Evolutionary conservation across 192 early-diverging fungal genomes (phyloP), one percentile per base, ranked within the genome.

Genomic region (Rhizoclosmatium globosum): DNA sequence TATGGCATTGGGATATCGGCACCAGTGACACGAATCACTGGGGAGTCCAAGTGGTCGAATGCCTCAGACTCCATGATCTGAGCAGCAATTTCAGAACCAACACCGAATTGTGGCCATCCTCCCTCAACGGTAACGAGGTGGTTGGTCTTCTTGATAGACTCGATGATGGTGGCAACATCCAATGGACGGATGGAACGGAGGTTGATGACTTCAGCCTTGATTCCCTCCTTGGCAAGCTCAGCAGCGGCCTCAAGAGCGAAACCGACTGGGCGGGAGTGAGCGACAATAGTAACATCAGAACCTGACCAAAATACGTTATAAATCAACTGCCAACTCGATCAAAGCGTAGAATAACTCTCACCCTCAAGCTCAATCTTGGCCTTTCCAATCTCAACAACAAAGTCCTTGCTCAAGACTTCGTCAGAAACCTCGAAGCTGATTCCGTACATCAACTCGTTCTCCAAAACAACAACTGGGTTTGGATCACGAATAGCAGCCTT

Each of bases 401-500:
- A 96, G 88, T 97, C 94, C 71, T 91, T 86, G 70, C 76, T 77
- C 79, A 91, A 81, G 9, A 92, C 91, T 74, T 92, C 95, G 62
- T 93, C 88, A 58, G 90, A 91, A 77, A 95, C 90, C 47, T 94
- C 91, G 89, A 95, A 99, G 73, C 89, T 89, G 60, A 91, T 80
- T 76, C 98, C 98, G 85, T 99, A 99, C 94, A 97, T 94, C 69
- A 99, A 88, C 91, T 99, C 98, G 90, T 98, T 98, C 82, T 98
- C 96, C 61, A 99, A 86, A 42, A 98, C 91, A 67, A 96, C 92
- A 77, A 99, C 98, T 43, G 98, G 98, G 89, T 99, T 97, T 53
- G 96, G 96, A 80, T 99, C 97, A 72, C 96, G 92, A 76, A 99
- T 98, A 21, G 98, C 95, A 42, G 96, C 95, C 94, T 99, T 99